Conservation (phyloP, 2,329 filamentous ascomycete species). For the Ophidiomyces ophidiicola region DNA sequence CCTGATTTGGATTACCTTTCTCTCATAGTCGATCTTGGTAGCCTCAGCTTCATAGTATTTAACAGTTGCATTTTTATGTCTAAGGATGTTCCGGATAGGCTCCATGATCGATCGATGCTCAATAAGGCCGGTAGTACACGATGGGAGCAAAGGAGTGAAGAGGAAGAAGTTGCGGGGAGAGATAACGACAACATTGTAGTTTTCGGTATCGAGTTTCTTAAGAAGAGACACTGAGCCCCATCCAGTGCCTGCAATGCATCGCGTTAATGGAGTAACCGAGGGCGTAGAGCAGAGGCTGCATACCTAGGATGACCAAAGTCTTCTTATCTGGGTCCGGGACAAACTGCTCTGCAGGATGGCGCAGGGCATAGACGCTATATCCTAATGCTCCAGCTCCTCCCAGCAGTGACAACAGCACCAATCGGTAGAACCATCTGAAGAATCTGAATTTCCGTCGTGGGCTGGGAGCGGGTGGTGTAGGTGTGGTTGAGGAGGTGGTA, state of each 20-base stretch:
- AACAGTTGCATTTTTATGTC: conserved; percentile 84
- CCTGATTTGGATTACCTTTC: conserved; percentile 75
- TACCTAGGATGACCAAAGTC: conserved; percentile 90
- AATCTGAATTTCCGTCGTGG: conserved; percentile 53
- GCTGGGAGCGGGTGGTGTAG: conserved; percentile 25
- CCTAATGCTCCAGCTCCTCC: conserved; percentile 58
- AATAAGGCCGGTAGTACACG: conserved; percentile 92
- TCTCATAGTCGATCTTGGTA: conserved; percentile 85
- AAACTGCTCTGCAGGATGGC: conserved; percentile 68
- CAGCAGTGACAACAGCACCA: conserved; percentile 63
- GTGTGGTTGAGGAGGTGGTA: conserved; percentile 27
- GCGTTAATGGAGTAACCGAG: conserved; percentile 14
- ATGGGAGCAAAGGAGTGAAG: conserved; percentile 92
- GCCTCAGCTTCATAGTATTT: conserved; percentile 98
- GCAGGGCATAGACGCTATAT: conserved; percentile 71
- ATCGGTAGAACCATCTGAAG: conserved; percentile 70
- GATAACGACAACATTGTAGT: conserved; percentile 97
- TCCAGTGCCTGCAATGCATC: conserved; percentile 59
- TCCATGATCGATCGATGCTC: conserved; percentile 99
- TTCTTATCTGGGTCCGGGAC: conserved; percentile 81
- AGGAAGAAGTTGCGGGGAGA: conserved; percentile 99
- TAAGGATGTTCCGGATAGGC: conserved; percentile 87
- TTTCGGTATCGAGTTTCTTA: conserved; percentile 96
- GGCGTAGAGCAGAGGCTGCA: conserved; percentile 15
- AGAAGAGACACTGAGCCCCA: conserved; percentile 94